Evolutionary conservation across 2,329 filamentous ascomycete genomes (phyloP).

Genomic region (Metarhizium rileyi): DNA sequence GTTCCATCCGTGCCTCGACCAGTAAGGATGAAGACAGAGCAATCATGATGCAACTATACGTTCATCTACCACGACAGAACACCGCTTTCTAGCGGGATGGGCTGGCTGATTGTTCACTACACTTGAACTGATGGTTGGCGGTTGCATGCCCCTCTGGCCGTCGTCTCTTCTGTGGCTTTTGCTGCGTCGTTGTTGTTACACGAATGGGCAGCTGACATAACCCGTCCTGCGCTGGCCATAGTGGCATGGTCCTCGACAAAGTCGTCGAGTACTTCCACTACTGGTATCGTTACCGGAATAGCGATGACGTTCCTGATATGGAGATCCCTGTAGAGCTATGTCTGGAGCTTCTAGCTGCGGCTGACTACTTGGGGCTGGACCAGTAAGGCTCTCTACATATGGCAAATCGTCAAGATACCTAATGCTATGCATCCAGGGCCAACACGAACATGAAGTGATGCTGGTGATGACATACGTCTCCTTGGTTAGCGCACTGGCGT

Average conservation of each 20-base stretch:
- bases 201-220: constrained; percentile 6
- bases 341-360: constrained; percentile 66
- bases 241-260: constrained; percentile 66
- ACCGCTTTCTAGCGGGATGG: constrained; percentile 20
- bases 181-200: constrained; percentile 1
- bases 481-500: not conserved
- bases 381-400: constrained; percentile 23
- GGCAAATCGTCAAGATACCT: constrained; percentile 21
- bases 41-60: constrained; percentile 29
- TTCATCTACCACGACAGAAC: constrained; percentile 32
- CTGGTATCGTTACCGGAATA: constrained; percentile 62
- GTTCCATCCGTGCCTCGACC: not conserved
- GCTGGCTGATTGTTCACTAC: constrained; percentile 46
- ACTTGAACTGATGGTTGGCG: constrained; percentile 50
- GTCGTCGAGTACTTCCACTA: constrained; percentile 79
- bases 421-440: constrained; percentile 21
- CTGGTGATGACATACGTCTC: not conserved
- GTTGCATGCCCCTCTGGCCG: constrained; percentile 3
- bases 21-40: constrained; percentile 25
- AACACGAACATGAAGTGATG: constrained; percentile 28
- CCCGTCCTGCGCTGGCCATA: constrained; percentile 28
- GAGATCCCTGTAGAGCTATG: constrained; percentile 72
- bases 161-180: constrained; percentile 1
- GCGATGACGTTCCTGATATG: constrained; percentile 68
- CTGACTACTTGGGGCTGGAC: constrained; percentile 66